These are phyloP conservation scores for Solidago caesia DNA, from an alignment of 129 eudicot species.

Conservation along the genomic window DNA sequence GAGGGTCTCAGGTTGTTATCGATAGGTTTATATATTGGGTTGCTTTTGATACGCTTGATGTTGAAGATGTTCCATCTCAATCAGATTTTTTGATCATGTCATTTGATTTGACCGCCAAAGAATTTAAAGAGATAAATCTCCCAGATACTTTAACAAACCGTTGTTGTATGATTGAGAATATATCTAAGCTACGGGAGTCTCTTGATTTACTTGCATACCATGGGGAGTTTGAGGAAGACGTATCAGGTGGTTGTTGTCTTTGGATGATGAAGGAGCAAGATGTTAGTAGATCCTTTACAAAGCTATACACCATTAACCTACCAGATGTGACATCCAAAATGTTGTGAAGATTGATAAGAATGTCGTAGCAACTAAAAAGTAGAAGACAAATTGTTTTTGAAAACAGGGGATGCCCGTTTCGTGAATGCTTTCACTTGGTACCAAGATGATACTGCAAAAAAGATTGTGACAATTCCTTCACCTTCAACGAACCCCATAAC, in stretches of 20 bases:
- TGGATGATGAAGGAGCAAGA: neutral
- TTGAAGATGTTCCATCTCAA: too few relatives aligned
- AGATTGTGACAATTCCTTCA: too few relatives aligned
- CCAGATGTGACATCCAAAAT: too few relatives aligned
- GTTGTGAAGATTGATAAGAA: too few relatives aligned
- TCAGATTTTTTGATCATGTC: neutral
- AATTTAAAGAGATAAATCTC: neutral
- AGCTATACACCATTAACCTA: neutral
- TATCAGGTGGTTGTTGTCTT: neutral
- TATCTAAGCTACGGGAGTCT: conserved; percentile 1
- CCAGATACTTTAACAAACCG: neutral
- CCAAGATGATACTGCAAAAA: too few relatives aligned
- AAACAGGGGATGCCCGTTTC: too few relatives aligned
- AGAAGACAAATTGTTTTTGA: too few relatives aligned
- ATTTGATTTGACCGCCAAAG: neutral
- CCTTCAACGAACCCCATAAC: too few relatives aligned
- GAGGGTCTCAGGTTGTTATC: conserved; percentile 20
- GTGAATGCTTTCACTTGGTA: too few relatives aligned
- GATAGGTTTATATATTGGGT: conserved; percentile 30
- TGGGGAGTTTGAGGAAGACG: neutral
- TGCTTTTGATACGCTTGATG: neutral
- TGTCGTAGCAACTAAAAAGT: too few relatives aligned
- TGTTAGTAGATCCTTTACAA: neutral
- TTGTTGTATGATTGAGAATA: neutral
- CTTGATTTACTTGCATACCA: neutral